phyloP scores from a whole-genome alignment of 1,284 basidiomycete species.

The Sanghuangporus weigelae region DNA sequence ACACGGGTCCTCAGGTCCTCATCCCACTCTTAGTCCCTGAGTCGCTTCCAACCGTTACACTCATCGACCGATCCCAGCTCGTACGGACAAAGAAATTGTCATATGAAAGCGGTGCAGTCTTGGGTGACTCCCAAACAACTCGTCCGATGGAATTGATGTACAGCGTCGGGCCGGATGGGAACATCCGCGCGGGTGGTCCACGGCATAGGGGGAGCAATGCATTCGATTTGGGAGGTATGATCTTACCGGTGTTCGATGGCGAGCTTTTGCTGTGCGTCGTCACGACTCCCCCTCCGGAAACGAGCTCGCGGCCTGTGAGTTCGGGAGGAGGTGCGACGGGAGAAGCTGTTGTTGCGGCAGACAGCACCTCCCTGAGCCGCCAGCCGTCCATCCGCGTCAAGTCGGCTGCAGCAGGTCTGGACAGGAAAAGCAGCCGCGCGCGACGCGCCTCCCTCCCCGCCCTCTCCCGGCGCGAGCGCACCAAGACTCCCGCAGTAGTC shows the following conservation, averaged over 20 bases:
- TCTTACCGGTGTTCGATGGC: constrained; percentile 68
- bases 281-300: constrained; percentile 27
- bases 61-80: constrained; percentile 61
- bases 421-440: constrained; percentile 67
- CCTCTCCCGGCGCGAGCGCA: constrained; percentile 46
- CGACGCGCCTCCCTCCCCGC: constrained; percentile 74
- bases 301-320: constrained; percentile 25
- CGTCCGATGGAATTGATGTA: constrained; percentile 35
- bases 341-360: constrained; percentile 47
- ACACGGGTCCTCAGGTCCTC: constrained; percentile 41
- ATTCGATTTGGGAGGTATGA: constrained; percentile 55
- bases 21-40: constrained; percentile 72
- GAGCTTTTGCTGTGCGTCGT: constrained; percentile 67
- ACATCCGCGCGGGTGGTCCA: constrained; percentile 14
- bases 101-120: constrained; percentile 10
- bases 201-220: constrained; percentile 18
- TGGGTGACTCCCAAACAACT: constrained; percentile 45
- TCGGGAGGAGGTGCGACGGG: constrained; percentile 57
- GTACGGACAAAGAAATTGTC: constrained; percentile 35
- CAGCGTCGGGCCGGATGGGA: constrained; percentile 17
- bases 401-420: constrained; percentile 57
- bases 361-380: constrained; percentile 36
- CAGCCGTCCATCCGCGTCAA: constrained; percentile 72
- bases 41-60: constrained; percentile 55
- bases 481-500: constrained; percentile 34